These are phyloP conservation scores for Truncatella angustata DNA, from an alignment of 2,329 filamentous ascomycete species.

Conservation along the genomic window DNA sequence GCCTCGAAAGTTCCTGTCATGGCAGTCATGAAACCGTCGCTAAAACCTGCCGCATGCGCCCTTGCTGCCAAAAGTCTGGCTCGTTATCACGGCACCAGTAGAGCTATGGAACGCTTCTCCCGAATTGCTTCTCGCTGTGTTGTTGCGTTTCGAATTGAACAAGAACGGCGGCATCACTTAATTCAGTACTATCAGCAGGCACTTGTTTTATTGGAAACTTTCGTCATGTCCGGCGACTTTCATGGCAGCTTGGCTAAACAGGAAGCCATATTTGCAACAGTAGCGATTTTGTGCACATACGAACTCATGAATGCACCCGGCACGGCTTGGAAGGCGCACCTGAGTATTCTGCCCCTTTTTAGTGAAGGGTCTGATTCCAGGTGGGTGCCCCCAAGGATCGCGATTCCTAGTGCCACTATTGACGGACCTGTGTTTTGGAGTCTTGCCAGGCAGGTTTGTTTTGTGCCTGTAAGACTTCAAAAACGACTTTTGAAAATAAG, in stretches of 20 bases:
- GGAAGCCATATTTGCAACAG: constrained; percentile 57
- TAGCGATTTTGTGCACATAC: constrained; percentile 65
- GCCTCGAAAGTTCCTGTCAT: constrained; percentile 58
- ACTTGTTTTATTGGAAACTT: not conserved
- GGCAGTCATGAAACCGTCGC: constrained; percentile 45
- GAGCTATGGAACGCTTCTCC: not conserved
- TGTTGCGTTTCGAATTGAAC: too few species aligned
- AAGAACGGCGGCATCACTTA: not conserved
- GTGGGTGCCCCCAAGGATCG: not conserved
- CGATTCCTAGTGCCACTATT: not conserved
- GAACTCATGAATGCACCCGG: constrained; percentile 66
- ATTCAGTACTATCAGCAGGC: not conserved
- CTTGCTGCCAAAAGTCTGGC: constrained; percentile 51
- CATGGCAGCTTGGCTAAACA: constrained; percentile 30
- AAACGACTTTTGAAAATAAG: constrained; percentile 26
- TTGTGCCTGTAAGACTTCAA: constrained; percentile 52
- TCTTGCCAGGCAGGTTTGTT: constrained; percentile 64
- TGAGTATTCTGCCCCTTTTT: constrained; percentile 64
- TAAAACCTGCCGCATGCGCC: constrained; percentile 55
- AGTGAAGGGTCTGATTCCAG: constrained; percentile 36
- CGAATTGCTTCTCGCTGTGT: too few species aligned
- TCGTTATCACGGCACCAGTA: not conserved
- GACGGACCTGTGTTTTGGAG: constrained; percentile 59
- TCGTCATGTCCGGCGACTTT: not conserved
- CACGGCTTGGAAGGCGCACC: constrained; percentile 61